A percentile compares a stretch with the other conserved stretches of the same genome.
These are phyloP conservation scores for Chytriomyces confervae DNA, from an alignment of 192 early-diverging fungal species.

Conservation along the genomic window DNA sequence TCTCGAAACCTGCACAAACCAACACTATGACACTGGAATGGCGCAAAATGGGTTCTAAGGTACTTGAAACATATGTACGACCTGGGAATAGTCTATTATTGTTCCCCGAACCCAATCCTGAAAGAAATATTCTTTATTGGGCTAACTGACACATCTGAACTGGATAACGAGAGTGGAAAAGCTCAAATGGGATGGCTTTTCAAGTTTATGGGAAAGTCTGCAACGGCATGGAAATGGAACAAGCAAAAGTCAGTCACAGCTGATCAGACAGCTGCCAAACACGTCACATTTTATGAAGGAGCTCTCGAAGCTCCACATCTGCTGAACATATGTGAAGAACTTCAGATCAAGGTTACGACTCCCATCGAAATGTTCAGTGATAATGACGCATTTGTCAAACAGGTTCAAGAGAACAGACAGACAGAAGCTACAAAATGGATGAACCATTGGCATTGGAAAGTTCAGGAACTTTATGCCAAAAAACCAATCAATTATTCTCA, in stretches of 20 bases:
- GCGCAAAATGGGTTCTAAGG: not conserved
- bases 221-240: not conserved
- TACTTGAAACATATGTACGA: conserved; percentile 1
- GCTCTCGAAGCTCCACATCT: not conserved
- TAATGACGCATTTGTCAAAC: not conserved
- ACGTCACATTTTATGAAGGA: not conserved
- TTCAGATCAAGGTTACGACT: not conserved
- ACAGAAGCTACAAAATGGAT: conserved; percentile 9
- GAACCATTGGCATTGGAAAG: not conserved
- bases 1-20: not conserved
- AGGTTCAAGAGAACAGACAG: not conserved
- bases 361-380: conserved; percentile 6
- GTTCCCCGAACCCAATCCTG: not conserved
- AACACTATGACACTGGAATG: not conserved
- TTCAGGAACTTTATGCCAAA: not conserved
- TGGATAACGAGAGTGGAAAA: not conserved
- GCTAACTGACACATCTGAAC: not conserved
- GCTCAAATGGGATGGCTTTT: not conserved
- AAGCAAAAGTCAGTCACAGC: not conserved
- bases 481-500: not conserved
- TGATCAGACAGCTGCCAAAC: conserved; percentile 1
- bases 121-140: conserved; percentile 6
- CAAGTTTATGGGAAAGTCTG: conserved; percentile 1
- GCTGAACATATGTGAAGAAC: not conserved
- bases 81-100: not conserved